A percentile compares a stretch with the other conserved stretches of the same genome.
These are phyloP conservation scores for Nevesoporus exiguus DNA, from an alignment of 768 basidiomycete species.

Conservation along the genomic window DNA sequence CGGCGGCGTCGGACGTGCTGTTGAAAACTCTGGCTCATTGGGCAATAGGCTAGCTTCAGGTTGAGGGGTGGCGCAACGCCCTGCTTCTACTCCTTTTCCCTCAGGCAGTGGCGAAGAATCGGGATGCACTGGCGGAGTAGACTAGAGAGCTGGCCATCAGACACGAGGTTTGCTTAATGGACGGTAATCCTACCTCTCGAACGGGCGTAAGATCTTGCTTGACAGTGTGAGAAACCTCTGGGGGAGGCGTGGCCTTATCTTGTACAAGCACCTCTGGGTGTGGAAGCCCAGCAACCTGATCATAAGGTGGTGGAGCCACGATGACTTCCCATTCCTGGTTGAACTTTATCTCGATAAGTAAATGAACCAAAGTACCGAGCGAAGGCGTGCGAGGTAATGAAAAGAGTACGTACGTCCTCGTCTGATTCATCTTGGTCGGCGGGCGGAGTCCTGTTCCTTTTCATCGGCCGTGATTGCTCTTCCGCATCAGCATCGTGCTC, in stretches of 20 bases:
- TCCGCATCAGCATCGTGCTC: conserved; percentile 30
- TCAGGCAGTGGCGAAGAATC: not conserved
- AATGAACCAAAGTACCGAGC: conserved; percentile 3
- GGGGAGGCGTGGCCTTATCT: conserved; percentile 7
- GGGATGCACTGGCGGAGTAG: not conserved
- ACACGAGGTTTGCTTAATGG: not conserved
- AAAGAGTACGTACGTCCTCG: conserved; percentile 25
- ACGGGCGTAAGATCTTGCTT: conserved; percentile 4
- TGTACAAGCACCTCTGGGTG: conserved; percentile 10
- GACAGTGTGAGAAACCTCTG: not conserved
- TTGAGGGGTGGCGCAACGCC: conserved; percentile 11
- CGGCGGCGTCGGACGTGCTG: conserved; percentile 13
- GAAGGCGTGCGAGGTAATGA: not conserved
- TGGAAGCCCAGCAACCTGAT: conserved; percentile 15
- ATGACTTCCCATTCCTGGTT: conserved; percentile 33
- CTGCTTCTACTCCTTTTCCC: conserved; percentile 11
- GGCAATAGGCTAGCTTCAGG: not conserved
- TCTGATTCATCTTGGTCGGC: conserved; percentile 26
- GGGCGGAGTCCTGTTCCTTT: conserved; percentile 44
- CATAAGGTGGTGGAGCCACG: conserved; percentile 30
- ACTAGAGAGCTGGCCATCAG: conserved; percentile 15
- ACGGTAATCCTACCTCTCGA: conserved; percentile 15
- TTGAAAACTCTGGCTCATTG: conserved; percentile 11
- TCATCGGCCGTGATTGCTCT: conserved; percentile 26
- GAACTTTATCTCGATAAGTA: conserved; percentile 22